Evolutionary conservation across 495 filamentous ascomycete genomes (phyloP), one percentile per base, ranked within the genome.

Genomic region (Penicillium roqueforti): DNA sequence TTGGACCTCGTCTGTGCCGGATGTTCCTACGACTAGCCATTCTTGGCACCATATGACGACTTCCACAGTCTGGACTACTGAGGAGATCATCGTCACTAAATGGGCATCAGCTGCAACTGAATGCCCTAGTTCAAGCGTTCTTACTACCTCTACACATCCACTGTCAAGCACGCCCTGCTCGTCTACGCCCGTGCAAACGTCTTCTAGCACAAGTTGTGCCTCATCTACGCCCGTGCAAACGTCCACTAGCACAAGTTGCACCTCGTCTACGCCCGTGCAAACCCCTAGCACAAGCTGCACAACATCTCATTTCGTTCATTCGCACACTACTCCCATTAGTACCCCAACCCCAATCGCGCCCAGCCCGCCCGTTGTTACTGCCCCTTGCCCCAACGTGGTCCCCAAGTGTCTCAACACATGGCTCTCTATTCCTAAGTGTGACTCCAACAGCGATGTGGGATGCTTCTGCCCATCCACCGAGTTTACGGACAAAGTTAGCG

Each of bases 321-420:
- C n/a, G n/a, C n/a, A n/a, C n/a, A n/a, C n/a, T n/a, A n/a, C n/a
- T n/a, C n/a, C n/a, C 23, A 49, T 67, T 48, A 62, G 57, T n/a
- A 61, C 52, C 19, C 65, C 65, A 31, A 37, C 26, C 25, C 9
- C 55, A 16, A 32, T 41, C 6, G 10, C 9, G 1, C 51, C 59
- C 13, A 48, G 40, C 18, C 10, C 55, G n/a, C 41, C 57, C 2
- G 4, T 41, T 13, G 4, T 51, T 9, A 52, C 56, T 3, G 44
- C 53, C 31, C 53, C 61, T 0, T 90, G 85, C 78, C 91, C 92
- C 38, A 69, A 74, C 41, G 73, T 89, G 37, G 85, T 97, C 10
- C 93, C 93, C 51, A 85, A 83, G 59, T 97, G 92, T 77, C 76
- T 97, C 71, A 95, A 96, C 82, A 96, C 92, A 56, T 97, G 91